phyloP scores from a whole-genome alignment of 2,329 filamentous ascomycete species.

The Ophiostoma tasmaniense region DNA sequence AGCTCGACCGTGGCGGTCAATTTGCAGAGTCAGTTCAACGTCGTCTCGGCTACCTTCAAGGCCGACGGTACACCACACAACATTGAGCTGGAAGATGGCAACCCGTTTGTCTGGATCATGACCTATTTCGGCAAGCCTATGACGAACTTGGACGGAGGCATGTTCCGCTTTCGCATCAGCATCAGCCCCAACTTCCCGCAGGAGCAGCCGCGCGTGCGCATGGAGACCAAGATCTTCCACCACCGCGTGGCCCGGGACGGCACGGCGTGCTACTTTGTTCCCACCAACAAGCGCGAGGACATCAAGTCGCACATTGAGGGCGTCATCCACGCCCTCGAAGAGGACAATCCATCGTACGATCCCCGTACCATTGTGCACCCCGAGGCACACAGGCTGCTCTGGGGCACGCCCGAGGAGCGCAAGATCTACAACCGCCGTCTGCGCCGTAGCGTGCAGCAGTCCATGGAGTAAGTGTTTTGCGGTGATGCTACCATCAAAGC shows the following conservation, averaged over 20 bases:
- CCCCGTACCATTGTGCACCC: conserved; percentile 79
- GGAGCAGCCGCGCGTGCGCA: conserved; percentile 74
- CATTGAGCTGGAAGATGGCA: conserved; percentile 66
- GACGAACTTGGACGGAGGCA: conserved; percentile 85
- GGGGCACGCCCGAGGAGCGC: conserved; percentile 70
- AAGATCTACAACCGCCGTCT: conserved; percentile 78
- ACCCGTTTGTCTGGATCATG: conserved; percentile 82
- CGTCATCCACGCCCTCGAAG: conserved; percentile 74
- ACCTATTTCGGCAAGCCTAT: conserved; percentile 88
- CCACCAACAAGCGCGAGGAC: conserved; percentile 56
- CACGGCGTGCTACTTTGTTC: conserved; percentile 71
- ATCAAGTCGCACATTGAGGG: conserved; percentile 75
- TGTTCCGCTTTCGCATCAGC: conserved; percentile 71
- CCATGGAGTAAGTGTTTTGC: conserved; percentile 46
- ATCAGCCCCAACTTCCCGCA: conserved; percentile 82
- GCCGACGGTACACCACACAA: conserved; percentile 63
- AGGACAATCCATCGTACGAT: conserved; percentile 81
- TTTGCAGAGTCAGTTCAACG: conserved; percentile 74
- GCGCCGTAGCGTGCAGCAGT: conserved; percentile 65
- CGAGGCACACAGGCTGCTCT: conserved; percentile 78
- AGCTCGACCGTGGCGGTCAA: conserved; percentile 73
- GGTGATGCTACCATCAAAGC: background rate
- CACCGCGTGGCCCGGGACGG: conserved; percentile 75
- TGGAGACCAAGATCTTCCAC: conserved; percentile 79
- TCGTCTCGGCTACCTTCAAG: conserved; percentile 69